Conservation (phyloP, 495 filamentous ascomycete genomes). For the Xylaria sp. region DNA sequence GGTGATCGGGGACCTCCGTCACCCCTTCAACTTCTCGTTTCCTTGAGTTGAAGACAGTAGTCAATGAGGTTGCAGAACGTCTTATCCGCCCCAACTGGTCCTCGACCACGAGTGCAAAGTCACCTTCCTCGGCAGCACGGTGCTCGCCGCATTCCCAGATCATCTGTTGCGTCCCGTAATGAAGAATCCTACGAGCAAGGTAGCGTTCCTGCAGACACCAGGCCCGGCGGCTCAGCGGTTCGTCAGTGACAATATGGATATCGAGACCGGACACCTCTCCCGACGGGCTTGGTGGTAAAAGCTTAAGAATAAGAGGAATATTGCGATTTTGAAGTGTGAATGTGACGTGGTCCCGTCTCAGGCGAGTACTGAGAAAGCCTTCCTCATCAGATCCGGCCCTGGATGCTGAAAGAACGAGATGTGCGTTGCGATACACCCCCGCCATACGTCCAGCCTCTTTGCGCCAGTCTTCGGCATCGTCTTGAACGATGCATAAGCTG, state of each 20-base stretch:
- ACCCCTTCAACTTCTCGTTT: background rate
- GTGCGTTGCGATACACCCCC: conserved; percentile 47
- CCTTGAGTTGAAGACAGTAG: conserved; percentile 22
- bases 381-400: conserved; percentile 23
- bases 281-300: conserved; percentile 18
- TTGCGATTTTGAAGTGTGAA: background rate
- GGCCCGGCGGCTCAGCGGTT: conserved; percentile 41
- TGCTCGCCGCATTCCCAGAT: conserved; percentile 42
- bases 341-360: background rate
- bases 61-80: conserved; percentile 18
- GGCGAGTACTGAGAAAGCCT: conserved; percentile 32
- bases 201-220: conserved; percentile 49
- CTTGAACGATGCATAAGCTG: conserved; percentile 54
- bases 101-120: conserved; percentile 15
- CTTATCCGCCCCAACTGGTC: conserved; percentile 29
- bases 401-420: conserved; percentile 36
- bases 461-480: conserved; percentile 48
- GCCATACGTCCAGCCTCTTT: conserved; percentile 49
- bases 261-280: conserved; percentile 1
- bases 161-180: conserved; percentile 36
- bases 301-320: conserved; percentile 20
- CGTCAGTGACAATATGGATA: conserved; percentile 7
- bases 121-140: conserved; percentile 33
- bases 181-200: conserved; percentile 37
- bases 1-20: background rate